These are phyloP conservation scores for Hypoxylon rubiginosum DNA, from an alignment of 2,329 filamentous ascomycete species.

Conservation along the genomic window DNA sequence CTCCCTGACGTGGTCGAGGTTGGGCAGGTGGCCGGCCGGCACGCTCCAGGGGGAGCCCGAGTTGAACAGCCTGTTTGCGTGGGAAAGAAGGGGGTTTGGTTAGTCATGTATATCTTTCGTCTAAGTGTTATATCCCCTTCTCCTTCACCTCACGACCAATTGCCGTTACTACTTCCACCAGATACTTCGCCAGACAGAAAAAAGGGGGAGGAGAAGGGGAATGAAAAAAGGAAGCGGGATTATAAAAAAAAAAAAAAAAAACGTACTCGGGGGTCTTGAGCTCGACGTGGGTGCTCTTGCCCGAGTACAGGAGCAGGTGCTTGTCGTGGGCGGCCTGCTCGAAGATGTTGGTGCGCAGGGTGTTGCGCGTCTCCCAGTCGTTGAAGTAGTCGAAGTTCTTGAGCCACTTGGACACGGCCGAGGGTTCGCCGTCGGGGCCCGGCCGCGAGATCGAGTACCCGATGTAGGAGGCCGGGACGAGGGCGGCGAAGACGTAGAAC, in stretches of 20 bases:
- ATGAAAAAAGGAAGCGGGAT: slow-evolving; percentile 13
- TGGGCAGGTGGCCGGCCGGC: slow-evolving; percentile 66
- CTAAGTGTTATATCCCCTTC: background rate
- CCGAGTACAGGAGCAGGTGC: slow-evolving; percentile 65
- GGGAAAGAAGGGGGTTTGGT: slow-evolving; percentile 29
- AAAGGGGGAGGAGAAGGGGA: background rate
- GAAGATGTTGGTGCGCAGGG: slow-evolving; percentile 63
- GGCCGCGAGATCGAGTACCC: slow-evolving; percentile 65
- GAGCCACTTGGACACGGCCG: slow-evolving; percentile 62
- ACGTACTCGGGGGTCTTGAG: slow-evolving; percentile 71
- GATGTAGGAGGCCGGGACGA: slow-evolving; percentile 60
- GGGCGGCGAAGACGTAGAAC: slow-evolving; percentile 62
- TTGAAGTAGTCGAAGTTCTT: slow-evolving; percentile 61
- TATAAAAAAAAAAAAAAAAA: no score
- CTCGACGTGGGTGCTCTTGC: slow-evolving; percentile 63
- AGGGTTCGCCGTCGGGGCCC: slow-evolving; percentile 64
- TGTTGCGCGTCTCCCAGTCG: slow-evolving; percentile 67
- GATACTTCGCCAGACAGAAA: background rate
- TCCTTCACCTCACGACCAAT: background rate
- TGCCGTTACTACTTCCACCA: background rate
- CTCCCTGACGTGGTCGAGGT: slow-evolving; percentile 68
- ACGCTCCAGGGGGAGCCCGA: slow-evolving; percentile 66
- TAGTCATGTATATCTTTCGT: slow-evolving; percentile 1
- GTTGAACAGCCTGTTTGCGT: slow-evolving; percentile 60
- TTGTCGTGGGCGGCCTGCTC: slow-evolving; percentile 71